Evolutionary conservation across 257 asterid species (phyloP), one percentile per base, ranked within the genome.

Genomic region (Ilex aquifolium): DNA sequence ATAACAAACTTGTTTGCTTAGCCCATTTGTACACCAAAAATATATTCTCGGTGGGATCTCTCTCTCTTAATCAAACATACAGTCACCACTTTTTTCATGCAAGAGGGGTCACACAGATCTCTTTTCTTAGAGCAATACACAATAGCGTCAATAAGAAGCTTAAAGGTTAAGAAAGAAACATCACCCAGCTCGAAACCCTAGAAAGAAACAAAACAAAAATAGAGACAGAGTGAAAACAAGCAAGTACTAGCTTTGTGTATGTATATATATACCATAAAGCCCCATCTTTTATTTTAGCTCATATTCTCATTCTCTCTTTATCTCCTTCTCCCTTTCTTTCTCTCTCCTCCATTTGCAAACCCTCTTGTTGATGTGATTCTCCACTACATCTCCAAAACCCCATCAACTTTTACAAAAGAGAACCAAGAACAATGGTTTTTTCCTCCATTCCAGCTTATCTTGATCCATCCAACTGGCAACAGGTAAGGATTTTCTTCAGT

Each of bases 381-480:
- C 98, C 95, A 83, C 95, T 80, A 70, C 10, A 73, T 71, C 80
- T 67, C 79, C 78, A 73, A 75, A 74, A 77, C 78, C 81, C 73
- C 74, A 71, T 66, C 72, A 71, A 72, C 80, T 96, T 88, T 91
- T 91, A 81, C 87, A 84, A 85, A 88, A 88, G 88, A 87, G 87
- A 80, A 72, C 65, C 52, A 76, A 76, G 64, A 79, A 79, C 83
- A 67, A 91, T 91, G 98, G 91, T 72, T 83, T 91, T 88, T 85
- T 77, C 98, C 67, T 86, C 98, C 72, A 76, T 91, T 79, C 96
- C 91, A 62, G 81, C 96, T 79, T 88, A 91, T 77, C 95, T 86
- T 84, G 96, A 91, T 91, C 80, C 92, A 15, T 72, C 96, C 90
- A 88, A 88, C 85, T 91, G 98, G 98, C 93, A 91, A 57, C 96